Evolutionary conservation across 1,284 basidiomycete genomes (phyloP), one percentile per base, ranked within the genome.

Genomic region (Apiotrichum mycotoxinovorans): DNA sequence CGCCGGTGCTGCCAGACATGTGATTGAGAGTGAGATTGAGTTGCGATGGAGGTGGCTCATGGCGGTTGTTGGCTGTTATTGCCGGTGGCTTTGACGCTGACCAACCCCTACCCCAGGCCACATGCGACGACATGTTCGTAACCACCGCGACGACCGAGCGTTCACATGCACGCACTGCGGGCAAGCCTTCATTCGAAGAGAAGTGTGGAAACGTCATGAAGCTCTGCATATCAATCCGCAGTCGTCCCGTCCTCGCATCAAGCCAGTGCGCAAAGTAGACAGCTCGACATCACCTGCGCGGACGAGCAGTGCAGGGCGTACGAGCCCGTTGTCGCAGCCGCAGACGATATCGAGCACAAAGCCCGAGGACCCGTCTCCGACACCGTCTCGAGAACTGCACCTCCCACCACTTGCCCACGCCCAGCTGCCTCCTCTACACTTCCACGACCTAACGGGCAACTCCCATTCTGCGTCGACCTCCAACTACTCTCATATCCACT

Each of bases 171-270:
- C 46, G 18, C 52, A 58, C 37, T 58, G 57, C 40, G 57, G 57
- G 17, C 52, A 54, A 47, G 43, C 46, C 17, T 58, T 58, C 26
- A 44, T 54, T 26, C 47, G 57, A 22, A 35, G 57, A 20, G 57
- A 58, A 14, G 52, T 58, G 12, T 58, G 57, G 51, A 50, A 51
- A 20, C 57, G 57, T 9, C 57, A 58, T 27, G 57, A 58, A 40
- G 47, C 43, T 23, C 52, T 58, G 23, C 57, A 58, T 33, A 23
- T 58, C 43, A 58, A 50, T 27, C 57, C 57, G 14, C 51, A 58
- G 44, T 58, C 57, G 5, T 30, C 44, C 11, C 49, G 50, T 14
- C 57, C 57, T 4, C 48, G 57, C 7, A 54, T 58, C 52, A 58
- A 58, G 47, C 57, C 57, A 17, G 47, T 58, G 9, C 46, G 46